phyloP scores from a whole-genome alignment of 306 rosid genomes.

The Prunus dulcis region DNA sequence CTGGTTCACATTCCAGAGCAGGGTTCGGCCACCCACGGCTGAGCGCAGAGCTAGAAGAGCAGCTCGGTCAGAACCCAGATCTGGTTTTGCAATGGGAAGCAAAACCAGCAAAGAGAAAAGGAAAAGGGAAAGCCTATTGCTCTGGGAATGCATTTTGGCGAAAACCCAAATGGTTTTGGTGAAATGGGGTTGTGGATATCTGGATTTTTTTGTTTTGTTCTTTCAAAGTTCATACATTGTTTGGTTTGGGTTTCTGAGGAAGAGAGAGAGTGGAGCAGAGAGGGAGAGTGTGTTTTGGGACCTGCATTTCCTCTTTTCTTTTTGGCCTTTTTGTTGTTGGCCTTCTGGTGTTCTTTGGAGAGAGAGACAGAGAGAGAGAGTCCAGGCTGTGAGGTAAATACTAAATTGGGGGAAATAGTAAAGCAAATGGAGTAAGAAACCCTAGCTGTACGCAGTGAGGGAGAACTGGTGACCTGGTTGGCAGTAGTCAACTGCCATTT shows the following conservation, averaged over 20 bases:
- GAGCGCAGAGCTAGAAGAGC: slow-evolving; percentile 43
- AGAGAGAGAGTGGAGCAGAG: neutral
- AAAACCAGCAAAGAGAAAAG: neutral
- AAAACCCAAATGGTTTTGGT: neutral
- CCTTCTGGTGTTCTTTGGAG: slow-evolving; percentile 11
- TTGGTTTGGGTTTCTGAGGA: slow-evolving; percentile 1
- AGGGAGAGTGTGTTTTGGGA: slow-evolving; percentile 11
- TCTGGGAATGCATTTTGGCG: slow-evolving; percentile 22
- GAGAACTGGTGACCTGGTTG: neutral
- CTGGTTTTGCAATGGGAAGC: slow-evolving; percentile 29
- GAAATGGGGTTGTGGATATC: neutral
- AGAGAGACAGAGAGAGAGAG: slow-evolving; percentile 20
- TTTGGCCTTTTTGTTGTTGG: slow-evolving; percentile 12
- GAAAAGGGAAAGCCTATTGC: slow-evolving; percentile 6
- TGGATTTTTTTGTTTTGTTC: neutral
- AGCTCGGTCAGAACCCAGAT: slow-evolving; percentile 45
- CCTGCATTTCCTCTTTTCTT: slow-evolving; percentile 25
- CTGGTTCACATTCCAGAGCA: slow-evolving; percentile 36
- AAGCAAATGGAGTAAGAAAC: slow-evolving; percentile 17
- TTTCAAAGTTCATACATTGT: slow-evolving; percentile 16
- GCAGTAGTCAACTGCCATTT: slow-evolving; percentile 25
- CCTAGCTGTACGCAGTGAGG: slow-evolving; percentile 36
- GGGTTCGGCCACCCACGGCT: slow-evolving; percentile 47
- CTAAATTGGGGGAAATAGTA: neutral
- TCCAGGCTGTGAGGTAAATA: slow-evolving; percentile 34